Base-by-base conservation (phyloP, 306 rosid species). In the Gastrolobium villosum region DNA sequence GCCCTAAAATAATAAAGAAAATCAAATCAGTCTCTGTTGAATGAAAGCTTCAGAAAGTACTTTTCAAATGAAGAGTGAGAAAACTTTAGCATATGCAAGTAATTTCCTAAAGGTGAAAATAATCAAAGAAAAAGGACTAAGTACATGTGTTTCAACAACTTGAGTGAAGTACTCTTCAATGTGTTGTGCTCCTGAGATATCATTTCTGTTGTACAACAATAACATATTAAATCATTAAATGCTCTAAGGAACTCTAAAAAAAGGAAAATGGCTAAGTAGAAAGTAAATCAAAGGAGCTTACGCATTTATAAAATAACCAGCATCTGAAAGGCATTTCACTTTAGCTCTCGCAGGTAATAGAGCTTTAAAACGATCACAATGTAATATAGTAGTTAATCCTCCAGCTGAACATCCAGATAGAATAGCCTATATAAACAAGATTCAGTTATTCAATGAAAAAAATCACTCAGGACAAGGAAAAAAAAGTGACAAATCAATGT, bases 381-480 rank as follows among this genome's bases (percentile, higher is more conserved):
- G 86, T 82, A 94, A 80, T 80, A 94, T 90, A 37, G 97, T 65
- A 8, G 96, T 5, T 85, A 94, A 90, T 83, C 98, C 98, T 53
- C 98, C 97, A 44, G 97, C 97, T 1, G 98, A 94, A 76, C 97
- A 90, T 41, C 98, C 98, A 7, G 97, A 88, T 50, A 94, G 92
- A 75, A 94, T 85, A 70, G 96, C 98, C 97, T 94, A 84, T 20
- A 54, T 49, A 44, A 7, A 49, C 70, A 75, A 74, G 64, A 46
- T 70, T 49, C 7, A 45, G 71, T 11, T 8, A 60, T 50, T 70
- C 48, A 57, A 31, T 20, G 11, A 55, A 11, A 31, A 72, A 65
- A 7, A 15, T 8, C 37, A 72, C 54, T 53, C 30, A 37, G 7
- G 28, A 67, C 5, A 15, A 46, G 45, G 36, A 57, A 2, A 6